Evolutionary conservation across 345 rosid species (phyloP).

Genomic region (Reutealis trisperma): DNA sequence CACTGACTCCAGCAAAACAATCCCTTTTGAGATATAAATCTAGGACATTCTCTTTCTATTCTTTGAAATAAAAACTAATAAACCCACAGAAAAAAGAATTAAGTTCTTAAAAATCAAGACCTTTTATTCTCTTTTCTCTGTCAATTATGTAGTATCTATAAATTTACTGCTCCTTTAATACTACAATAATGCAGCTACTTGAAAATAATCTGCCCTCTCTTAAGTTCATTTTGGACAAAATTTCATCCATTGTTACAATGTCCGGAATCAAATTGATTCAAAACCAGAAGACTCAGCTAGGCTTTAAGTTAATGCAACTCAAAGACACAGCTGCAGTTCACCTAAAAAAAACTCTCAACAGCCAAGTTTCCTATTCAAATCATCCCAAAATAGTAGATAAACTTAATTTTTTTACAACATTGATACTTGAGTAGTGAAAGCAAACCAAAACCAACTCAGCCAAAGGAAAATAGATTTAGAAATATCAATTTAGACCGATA

Average conservation of each 20-base stretch:
- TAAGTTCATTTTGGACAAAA: background rate
- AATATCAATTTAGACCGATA: background rate
- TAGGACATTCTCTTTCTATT: too few relatives aligned
- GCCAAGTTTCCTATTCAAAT: background rate
- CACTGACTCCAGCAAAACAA: too few relatives aligned
- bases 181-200: background rate
- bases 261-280: background rate
- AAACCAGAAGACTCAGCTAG: background rate
- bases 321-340: background rate
- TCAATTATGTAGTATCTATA: too few relatives aligned
- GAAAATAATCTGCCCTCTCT: background rate
- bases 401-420: background rate
- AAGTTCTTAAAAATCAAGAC: too few relatives aligned
- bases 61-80: too few relatives aligned
- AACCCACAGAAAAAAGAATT: too few relatives aligned
- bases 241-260: background rate
- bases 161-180: too few relatives aligned
- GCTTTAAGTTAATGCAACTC: background rate
- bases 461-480: background rate
- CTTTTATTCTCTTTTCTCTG: too few relatives aligned
- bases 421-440: background rate
- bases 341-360: background rate
- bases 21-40: too few relatives aligned
- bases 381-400: background rate
- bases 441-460: background rate